Conservation (phyloP, 441 rosid species). For the Kokia cookei region DNA sequence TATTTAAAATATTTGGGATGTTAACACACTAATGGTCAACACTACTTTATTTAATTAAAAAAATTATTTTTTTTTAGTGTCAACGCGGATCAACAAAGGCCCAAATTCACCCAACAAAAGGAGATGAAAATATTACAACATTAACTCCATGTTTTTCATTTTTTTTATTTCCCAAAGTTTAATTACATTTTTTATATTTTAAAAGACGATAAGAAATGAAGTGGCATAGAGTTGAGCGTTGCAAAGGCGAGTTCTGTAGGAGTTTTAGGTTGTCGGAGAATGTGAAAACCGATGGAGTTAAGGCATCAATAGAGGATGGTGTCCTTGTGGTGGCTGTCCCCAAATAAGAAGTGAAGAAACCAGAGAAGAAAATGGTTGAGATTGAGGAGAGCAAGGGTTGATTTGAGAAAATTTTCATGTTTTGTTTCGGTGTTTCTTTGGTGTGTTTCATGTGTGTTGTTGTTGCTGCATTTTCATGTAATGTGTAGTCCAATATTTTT, state of each 20-base stretch:
- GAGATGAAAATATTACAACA: no score
- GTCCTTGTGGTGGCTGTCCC: constrained; percentile 44
- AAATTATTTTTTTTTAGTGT: no score
- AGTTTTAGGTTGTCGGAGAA: constrained; percentile 40
- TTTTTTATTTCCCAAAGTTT: no score
- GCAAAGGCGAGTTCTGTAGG: constrained; percentile 38
- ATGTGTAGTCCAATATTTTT: no score
- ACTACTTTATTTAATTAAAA: no score
- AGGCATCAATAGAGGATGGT: constrained; percentile 47
- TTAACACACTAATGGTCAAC: no score
- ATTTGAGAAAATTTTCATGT: not conserved
- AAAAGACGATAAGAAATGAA: constrained; percentile 14
- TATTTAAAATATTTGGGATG: no score
- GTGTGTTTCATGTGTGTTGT: not conserved
- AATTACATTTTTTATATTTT: no score
- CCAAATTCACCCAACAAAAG: no score
- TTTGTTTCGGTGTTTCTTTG: not conserved
- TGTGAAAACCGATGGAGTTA: constrained; percentile 33
- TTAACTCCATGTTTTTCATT: no score
- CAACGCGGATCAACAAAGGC: no score
- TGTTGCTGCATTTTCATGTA: not conserved
- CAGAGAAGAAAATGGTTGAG: constrained; percentile 28
- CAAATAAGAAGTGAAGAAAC: constrained; percentile 36
- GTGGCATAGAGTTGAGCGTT: constrained; percentile 49
- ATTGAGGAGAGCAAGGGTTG: constrained; percentile 18